Evolutionary conservation across 495 filamentous ascomycete genomes (phyloP).

Genomic region (Geoglossum glabrum): DNA sequence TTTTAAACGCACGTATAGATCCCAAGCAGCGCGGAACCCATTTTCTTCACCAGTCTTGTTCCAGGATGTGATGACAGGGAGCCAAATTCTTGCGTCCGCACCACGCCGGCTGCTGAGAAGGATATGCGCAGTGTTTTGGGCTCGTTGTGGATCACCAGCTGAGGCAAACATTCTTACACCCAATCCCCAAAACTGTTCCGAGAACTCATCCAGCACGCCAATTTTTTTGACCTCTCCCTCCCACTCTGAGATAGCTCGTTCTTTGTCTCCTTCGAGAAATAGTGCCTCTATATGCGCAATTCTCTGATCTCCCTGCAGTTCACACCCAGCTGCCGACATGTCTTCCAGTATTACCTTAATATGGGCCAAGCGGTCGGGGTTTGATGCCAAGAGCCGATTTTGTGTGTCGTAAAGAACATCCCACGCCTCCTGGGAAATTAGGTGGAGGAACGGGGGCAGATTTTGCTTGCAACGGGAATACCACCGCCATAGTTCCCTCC

Average conservation of each 20-base stretch:
- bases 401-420: constrained; percentile 32
- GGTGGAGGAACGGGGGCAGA: constrained; percentile 23
- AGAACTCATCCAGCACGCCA: constrained; percentile 28
- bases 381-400: constrained; percentile 18
- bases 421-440: constrained; percentile 32
- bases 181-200: constrained; percentile 41
- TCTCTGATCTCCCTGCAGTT: constrained; percentile 33
- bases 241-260: constrained; percentile 43
- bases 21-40: constrained; percentile 36
- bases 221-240: constrained; percentile 33
- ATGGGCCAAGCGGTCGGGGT: constrained; percentile 35
- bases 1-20: constrained; percentile 41
- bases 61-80: constrained; percentile 42
- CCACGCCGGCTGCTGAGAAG: constrained; percentile 28
- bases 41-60: constrained; percentile 17
- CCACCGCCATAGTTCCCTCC: constrained; percentile 18
- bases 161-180: constrained; percentile 47
- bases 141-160: constrained; percentile 37
- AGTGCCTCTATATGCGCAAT: constrained; percentile 44
- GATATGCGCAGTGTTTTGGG: constrained; percentile 40
- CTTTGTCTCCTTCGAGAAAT: constrained; percentile 35
- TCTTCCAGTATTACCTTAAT: constrained; percentile 40
- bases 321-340: constrained; percentile 31
- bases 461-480: constrained; percentile 28
- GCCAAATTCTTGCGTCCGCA: constrained; percentile 33